Evolutionary conservation across 2,329 filamentous ascomycete species (phyloP), one percentile per base, ranked within the genome.

Genomic region (Venturia pyrina): DNA sequence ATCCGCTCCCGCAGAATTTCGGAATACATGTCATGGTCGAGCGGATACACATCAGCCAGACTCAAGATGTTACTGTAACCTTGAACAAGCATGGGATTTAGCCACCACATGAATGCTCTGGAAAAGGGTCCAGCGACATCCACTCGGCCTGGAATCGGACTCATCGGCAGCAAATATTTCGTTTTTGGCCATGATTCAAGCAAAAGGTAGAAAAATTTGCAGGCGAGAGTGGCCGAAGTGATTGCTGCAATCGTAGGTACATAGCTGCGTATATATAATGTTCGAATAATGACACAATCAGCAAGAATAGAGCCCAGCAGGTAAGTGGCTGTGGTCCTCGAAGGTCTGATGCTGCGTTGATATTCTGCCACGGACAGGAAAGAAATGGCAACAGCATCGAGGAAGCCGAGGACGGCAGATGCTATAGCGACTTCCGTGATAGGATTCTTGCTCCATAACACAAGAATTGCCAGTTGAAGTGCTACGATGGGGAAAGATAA

Each of bases 31-130:
- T 43, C 63, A 57, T 65, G 63, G 28, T 65, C 71, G 13, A 73
- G 57, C 44, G 65, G 46, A 62, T 68, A 68, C 21, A 73, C 66
- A 53, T 73, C 70, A 19, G 71, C 68, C 8, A 70, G 60, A 2
- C 65, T 61, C 24, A 75, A 65, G 17, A 71, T 68, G 24, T 66
- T 66, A n/a, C 68, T 71, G 24, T 70, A 74, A 1, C 75, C 74
- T 8, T 65, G 66, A 67, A 71, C 68, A 59, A 77, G 69, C 10
- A 75, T 62, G 8, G 66, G 68, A 66, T 76, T 77, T 19, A 78
- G 62, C 76, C 76, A 78, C 73, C 73, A 77, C 61, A 76, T 70
- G 3, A 74, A 41, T 46, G 68, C 72, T 13, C 73, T 71, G 61
- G 71, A 73, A 53, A 75, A 69, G 17, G 70, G 64, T 21, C 67